These are phyloP conservation scores for Lepidium didymum DNA, from an alignment of 345 rosid species.

Conservation along the genomic window DNA sequence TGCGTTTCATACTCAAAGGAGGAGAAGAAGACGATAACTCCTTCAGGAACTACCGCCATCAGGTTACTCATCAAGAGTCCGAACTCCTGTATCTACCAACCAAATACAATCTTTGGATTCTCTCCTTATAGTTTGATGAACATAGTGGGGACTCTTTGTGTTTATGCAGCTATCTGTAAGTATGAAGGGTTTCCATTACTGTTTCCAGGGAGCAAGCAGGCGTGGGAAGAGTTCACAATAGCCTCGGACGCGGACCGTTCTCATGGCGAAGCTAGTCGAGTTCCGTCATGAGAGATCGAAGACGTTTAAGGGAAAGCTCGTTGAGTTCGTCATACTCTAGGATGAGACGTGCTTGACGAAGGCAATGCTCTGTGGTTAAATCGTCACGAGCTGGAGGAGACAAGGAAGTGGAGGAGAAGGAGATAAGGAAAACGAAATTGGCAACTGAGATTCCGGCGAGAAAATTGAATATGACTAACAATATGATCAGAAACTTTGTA, in stretches of 20 bases:
- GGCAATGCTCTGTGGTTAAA: too few species aligned
- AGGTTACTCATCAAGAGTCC: slow-evolving; percentile 83
- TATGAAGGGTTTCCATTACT: slow-evolving; percentile 48
- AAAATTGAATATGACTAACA: too few species aligned
- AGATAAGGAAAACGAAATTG: too few species aligned
- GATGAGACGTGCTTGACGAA: too few species aligned
- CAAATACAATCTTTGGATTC: slow-evolving; percentile 55
- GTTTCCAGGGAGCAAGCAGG: slow-evolving; percentile 56
- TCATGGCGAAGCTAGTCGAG: too few species aligned
- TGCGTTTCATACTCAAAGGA: slow-evolving; percentile 80
- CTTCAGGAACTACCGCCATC: slow-evolving; percentile 74
- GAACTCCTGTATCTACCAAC: slow-evolving; percentile 75
- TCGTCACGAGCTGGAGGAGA: too few species aligned
- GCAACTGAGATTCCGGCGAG: too few species aligned
- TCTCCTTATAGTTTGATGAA: slow-evolving; percentile 82
- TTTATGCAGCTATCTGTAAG: slow-evolving; percentile 77
- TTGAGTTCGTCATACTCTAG: too few species aligned
- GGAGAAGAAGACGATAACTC: slow-evolving; percentile 88
- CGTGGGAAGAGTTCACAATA: slow-evolving; percentile 50
- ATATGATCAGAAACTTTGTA: too few species aligned
- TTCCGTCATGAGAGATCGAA: too few species aligned
- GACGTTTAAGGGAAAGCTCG: too few species aligned
- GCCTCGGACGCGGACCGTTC: slow-evolving; percentile 58
- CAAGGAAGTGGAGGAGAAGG: too few species aligned
- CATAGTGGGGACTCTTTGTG: slow-evolving; percentile 51